These are phyloP conservation scores for Tilletia indica DNA, from an alignment of 1,284 basidiomycete species.

Conservation along the genomic window DNA sequence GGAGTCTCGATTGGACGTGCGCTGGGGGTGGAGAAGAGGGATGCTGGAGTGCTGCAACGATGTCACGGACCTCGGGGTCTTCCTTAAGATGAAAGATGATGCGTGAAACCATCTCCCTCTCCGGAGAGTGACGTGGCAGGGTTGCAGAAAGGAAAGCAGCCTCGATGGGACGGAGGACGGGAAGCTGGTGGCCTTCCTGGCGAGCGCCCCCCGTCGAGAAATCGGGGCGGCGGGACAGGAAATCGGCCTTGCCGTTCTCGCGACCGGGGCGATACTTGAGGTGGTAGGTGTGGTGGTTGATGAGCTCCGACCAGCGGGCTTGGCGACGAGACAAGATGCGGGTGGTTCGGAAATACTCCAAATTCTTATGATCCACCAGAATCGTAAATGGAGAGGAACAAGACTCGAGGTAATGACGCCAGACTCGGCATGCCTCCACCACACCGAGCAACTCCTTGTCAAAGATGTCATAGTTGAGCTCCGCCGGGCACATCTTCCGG, in stretches of 20 bases:
- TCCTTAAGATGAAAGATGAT: neutral
- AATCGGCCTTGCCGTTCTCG: neutral
- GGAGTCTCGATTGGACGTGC: too few relatives aligned
- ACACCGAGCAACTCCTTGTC: conserved; percentile 26
- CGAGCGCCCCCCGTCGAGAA: neutral
- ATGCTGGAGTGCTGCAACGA: neutral
- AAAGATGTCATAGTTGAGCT: too few relatives aligned
- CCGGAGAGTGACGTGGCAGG: too few relatives aligned
- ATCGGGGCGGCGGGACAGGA: conserved; percentile 10
- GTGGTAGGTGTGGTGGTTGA: neutral
- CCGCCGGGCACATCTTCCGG: conserved; percentile 29
- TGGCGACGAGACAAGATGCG: conserved; percentile 6
- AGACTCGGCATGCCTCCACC: neutral
- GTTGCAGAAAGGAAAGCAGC: neutral
- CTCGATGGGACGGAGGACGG: neutral
- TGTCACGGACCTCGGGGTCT: neutral
- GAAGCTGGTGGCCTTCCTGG: neutral
- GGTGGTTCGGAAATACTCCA: conserved; percentile 23
- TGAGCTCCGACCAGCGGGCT: neutral
- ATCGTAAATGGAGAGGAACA: neutral
- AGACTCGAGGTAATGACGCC: conserved; percentile 22
- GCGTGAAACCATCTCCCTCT: too few relatives aligned
- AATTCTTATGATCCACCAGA: conserved; percentile 21
- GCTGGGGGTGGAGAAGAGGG: neutral
- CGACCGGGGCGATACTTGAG: conserved; percentile 8